These are phyloP conservation scores for Alternaria sp. DNA, from an alignment of 2,329 filamentous ascomycete species.

Conservation along the genomic window DNA sequence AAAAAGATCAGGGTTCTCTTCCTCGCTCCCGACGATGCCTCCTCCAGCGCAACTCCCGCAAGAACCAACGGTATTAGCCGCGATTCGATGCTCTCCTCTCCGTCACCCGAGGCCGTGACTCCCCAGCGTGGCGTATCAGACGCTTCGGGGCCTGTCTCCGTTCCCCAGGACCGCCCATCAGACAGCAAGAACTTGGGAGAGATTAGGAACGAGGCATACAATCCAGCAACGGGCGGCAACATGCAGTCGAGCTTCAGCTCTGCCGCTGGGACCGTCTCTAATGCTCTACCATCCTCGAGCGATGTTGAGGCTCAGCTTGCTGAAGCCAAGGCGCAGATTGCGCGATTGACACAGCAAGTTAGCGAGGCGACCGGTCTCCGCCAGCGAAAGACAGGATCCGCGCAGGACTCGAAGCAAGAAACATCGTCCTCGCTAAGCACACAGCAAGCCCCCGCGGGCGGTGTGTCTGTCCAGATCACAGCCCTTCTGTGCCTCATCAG, in stretches of 20 bases:
- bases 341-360: constrained; percentile 69
- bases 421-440: constrained; percentile 61
- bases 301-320: constrained; percentile 77
- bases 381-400: constrained; percentile 75
- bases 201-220: constrained; percentile 51
- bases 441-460: constrained; percentile 67
- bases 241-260: constrained; percentile 52
- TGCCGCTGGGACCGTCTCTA: constrained; percentile 61
- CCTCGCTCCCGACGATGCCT: constrained; percentile 68
- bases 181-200: constrained; percentile 54
- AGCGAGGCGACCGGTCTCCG: constrained; percentile 69
- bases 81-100: constrained; percentile 58
- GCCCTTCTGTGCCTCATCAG: constrained; percentile 85
- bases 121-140: constrained; percentile 52
- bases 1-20: constrained; percentile 95
- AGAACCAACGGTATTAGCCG: constrained; percentile 48
- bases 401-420: constrained; percentile 61
- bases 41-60: constrained; percentile 43
- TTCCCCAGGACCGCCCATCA: constrained; percentile 49
- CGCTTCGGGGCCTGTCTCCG: constrained; percentile 51
- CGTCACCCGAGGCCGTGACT: constrained; percentile 60
- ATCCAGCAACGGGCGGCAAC: constrained; percentile 49
- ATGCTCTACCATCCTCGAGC: constrained; percentile 60
- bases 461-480: constrained; percentile 86
- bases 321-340: constrained; percentile 78